Evolutionary conservation across 495 filamentous ascomycete genomes (phyloP).

Genomic region (Penicillium angulare): DNA sequence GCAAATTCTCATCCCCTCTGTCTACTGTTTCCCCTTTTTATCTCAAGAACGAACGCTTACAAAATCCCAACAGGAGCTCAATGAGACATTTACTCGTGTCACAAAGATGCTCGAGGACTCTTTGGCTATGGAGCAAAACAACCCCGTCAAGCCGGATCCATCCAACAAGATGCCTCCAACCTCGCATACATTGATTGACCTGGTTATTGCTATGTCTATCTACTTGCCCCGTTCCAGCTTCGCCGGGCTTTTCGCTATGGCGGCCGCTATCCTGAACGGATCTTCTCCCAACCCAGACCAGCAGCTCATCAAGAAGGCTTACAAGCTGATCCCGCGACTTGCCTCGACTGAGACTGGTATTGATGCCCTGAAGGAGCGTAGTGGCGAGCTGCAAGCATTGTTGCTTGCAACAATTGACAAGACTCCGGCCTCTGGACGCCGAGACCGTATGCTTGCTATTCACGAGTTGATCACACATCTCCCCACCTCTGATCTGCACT

Average conservation of each 20-base stretch:
- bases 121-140: conserved; percentile 48
- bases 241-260: conserved; percentile 75
- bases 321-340: conserved; percentile 91
- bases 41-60: too few species aligned
- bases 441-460: conserved; percentile 82
- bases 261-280: conserved; percentile 72
- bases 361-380: conserved; percentile 68
- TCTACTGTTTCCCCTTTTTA: too few species aligned
- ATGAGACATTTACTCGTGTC: conserved; percentile 83
- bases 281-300: conserved; percentile 56
- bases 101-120: conserved; percentile 76
- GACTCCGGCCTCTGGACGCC: conserved; percentile 76
- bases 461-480: conserved; percentile 73
- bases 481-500: conserved; percentile 74
- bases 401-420: conserved; percentile 75
- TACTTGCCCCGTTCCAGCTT: conserved; percentile 87
- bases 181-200: conserved; percentile 91
- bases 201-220: conserved; percentile 91
- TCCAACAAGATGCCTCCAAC: conserved; percentile 84
- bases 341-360: conserved; percentile 73
- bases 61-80: conserved; percentile 65
- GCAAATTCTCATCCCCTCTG: too few species aligned
- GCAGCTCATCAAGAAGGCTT: conserved; percentile 98
- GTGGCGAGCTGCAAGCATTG: conserved; percentile 71
- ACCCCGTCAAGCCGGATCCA: conserved; percentile 60